These are phyloP conservation scores for Camillea tinctor DNA, from an alignment of 2,329 filamentous ascomycete genomes.

Conservation along the genomic window DNA sequence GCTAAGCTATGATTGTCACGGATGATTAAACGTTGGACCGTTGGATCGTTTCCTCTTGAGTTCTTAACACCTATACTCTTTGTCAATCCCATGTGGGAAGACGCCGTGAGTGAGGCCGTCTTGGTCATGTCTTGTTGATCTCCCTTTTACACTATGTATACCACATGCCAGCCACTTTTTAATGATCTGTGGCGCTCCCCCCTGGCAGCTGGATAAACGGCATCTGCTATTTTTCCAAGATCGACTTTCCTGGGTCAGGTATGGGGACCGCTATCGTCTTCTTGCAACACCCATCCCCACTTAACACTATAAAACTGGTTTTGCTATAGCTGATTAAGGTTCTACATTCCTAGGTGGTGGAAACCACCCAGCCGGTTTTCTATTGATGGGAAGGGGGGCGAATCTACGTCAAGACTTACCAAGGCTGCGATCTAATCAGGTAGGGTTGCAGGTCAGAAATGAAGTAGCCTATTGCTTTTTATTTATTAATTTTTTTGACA, in stretches of 20 bases:
- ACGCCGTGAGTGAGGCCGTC: conserved; percentile 46
- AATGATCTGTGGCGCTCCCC: conserved; percentile 36
- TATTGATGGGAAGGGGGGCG: no score
- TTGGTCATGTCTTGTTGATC: conserved; percentile 35
- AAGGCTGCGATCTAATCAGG: no score
- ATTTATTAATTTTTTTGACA: not conserved
- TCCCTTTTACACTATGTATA: conserved; percentile 31
- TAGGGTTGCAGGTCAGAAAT: not conserved
- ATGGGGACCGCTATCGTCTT: no score
- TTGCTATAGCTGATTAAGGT: no score
- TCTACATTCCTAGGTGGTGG: no score
- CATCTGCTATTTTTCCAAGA: conserved; percentile 23
- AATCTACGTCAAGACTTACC: no score
- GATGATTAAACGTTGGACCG: conserved; percentile 39
- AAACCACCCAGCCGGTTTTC: no score
- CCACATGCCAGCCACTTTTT: conserved; percentile 18
- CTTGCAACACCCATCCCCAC: no score
- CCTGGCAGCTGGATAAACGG: conserved; percentile 45
- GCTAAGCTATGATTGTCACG: conserved; percentile 41
- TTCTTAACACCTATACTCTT: conserved; percentile 41
- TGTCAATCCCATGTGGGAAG: conserved; percentile 54
- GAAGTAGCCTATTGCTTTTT: not conserved
- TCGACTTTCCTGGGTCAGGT: no score
- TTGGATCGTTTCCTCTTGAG: conserved; percentile 42
- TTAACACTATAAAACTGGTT: no score